Evolutionary conservation across 495 filamentous ascomycete species (phyloP), one percentile per base, ranked within the genome.

Genomic region (Podospora appendiculata): DNA sequence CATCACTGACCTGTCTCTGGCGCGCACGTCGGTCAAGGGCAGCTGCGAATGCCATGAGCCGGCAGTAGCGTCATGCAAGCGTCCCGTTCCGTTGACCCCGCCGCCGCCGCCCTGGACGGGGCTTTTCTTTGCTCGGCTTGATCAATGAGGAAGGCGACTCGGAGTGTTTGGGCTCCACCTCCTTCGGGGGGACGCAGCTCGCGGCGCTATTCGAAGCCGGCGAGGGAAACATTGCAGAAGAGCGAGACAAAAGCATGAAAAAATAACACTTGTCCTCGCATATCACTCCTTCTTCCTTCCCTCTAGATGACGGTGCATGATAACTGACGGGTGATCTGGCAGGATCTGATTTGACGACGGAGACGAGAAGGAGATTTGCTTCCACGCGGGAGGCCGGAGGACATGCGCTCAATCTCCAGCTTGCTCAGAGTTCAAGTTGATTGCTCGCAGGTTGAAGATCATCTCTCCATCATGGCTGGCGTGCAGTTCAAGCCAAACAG

Each of bases 1-100:
- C 25, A 25, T 25, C 25, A 5, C 25, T 25, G 25, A 25, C 25
- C 25, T 25, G 25, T 25, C 25, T 25, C 25, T 5, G 5, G 25
- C 25, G 25, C 25, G 25, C 25, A 25, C 25, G 25, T 25, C 25
- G 25, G 25, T 25, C 25, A 7, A 38, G 14, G 16, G 16, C 11
- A 32, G 43, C 32, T 32, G 43, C 18, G 32, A 18, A 48, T 12
- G 51, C 12, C n/a, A 34, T 19, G 42, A 16, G 25, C 59, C 52
- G 62, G 51, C 62, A 65, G 49, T 60, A 60, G 60, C 47, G 52
- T 42, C 48, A 58, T 65, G 62, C 60, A 52, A 48, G 46, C 46
- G 56, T 48, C 58, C 61, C 51, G 56, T 56, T 59, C 60, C 57
- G 56, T 56, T 25, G 32, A 16, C 11, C 25, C 17, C 9, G 40